These are phyloP conservation scores for Acarospora socialis DNA, from an alignment of 2,329 filamentous ascomycete genomes.

Conservation along the genomic window DNA sequence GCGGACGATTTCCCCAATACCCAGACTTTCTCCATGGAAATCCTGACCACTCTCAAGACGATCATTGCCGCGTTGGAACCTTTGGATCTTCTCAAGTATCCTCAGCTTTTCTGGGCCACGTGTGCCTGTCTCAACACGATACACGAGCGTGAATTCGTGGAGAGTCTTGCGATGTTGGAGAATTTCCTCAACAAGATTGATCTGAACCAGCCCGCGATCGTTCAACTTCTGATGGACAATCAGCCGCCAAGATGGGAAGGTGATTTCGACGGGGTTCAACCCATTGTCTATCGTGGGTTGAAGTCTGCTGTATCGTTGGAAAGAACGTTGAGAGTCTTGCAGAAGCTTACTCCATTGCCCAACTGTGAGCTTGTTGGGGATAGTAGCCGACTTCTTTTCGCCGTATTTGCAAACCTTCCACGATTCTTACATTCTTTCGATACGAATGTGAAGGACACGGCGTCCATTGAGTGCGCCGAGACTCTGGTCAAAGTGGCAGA, in stretches of 20 bases:
- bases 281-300: constrained; percentile 78
- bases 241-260: constrained; percentile 83
- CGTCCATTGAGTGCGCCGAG: constrained; percentile 49
- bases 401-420: constrained; percentile 82
- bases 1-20: constrained; percentile 90
- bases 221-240: constrained; percentile 58
- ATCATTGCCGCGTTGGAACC: constrained; percentile 75
- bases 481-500: constrained; percentile 60
- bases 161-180: constrained; percentile 82
- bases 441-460: constrained; percentile 39
- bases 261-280: constrained; percentile 70
- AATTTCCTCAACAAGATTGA: constrained; percentile 75
- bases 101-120: constrained; percentile 94
- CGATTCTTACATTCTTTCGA: constrained; percentile 72
- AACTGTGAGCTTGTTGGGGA: constrained; percentile 70
- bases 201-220: constrained; percentile 53
- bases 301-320: constrained; percentile 74
- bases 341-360: constrained; percentile 64
- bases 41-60: constrained; percentile 81
- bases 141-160: constrained; percentile 87
- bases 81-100: constrained; percentile 71
- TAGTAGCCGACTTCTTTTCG: constrained; percentile 68
- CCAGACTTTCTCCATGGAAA: constrained; percentile 95
- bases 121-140: constrained; percentile 94
- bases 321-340: constrained; percentile 60